Evolutionary conservation across 495 filamentous ascomycete species (phyloP).

Genomic region (Penicillium malachiteum): DNA sequence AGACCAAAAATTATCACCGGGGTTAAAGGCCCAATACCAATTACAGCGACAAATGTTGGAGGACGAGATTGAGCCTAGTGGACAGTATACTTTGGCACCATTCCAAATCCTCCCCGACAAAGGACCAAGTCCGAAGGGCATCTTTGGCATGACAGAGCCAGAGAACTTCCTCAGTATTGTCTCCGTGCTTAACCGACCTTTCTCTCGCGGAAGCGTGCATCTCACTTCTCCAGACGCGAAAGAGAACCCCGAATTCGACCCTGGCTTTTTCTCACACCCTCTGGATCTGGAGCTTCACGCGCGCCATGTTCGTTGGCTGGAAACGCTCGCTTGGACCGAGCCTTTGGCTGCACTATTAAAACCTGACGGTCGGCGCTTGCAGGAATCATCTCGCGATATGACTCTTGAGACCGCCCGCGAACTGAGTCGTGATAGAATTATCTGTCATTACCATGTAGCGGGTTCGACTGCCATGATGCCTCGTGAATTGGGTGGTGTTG

Average conservation of each 20-base stretch:
- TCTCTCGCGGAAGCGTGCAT: slow-evolving; percentile 27
- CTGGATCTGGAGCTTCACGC: slow-evolving; percentile 36
- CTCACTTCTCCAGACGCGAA: slow-evolving; percentile 13
- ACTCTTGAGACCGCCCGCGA: slow-evolving; percentile 4
- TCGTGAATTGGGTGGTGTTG: slow-evolving; percentile 49
- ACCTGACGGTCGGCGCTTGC: slow-evolving; percentile 12
- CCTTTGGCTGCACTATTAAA: slow-evolving; percentile 25
- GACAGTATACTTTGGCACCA: slow-evolving; percentile 1
- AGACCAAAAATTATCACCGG: not conserved
- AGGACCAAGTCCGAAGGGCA: not conserved
- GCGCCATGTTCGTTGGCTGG: slow-evolving; percentile 9
- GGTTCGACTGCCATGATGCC: slow-evolving; percentile 48
- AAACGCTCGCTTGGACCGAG: slow-evolving; percentile 36
- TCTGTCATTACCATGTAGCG: slow-evolving; percentile 27
- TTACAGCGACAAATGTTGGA: not conserved
- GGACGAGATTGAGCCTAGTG: not conserved
- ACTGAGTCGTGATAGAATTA: slow-evolving; percentile 1
- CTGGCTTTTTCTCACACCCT: slow-evolving; percentile 21
- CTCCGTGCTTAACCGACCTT: slow-evolving; percentile 15
- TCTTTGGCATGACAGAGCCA: not conserved
- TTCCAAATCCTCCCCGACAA: slow-evolving; percentile 1
- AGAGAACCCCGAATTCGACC: slow-evolving; percentile 18
- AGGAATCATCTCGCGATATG: slow-evolving; percentile 18
- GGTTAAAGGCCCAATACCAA: not conserved
- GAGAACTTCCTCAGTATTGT: not conserved